Conservation (phyloP, 1,284 basidiomycete genomes). For the Apiotrichum brassicae region DNA sequence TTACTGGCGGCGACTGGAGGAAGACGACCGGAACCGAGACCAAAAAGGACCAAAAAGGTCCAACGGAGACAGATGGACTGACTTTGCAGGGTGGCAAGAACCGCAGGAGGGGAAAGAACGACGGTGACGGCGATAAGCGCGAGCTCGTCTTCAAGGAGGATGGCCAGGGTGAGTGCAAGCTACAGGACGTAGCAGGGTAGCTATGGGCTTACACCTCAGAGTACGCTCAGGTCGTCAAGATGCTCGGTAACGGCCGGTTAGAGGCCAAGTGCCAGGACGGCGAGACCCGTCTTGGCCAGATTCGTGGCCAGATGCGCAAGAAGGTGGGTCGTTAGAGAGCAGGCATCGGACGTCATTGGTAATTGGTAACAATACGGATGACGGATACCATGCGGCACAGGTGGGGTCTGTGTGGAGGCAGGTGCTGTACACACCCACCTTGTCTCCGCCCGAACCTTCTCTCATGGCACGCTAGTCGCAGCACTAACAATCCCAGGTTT, state of each 20-base stretch:
- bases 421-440: not conserved
- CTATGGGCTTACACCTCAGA: slow-evolving; percentile 52
- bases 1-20: not conserved
- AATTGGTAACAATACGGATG: no score
- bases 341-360: no score
- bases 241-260: slow-evolving; percentile 96
- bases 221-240: slow-evolving; percentile 97
- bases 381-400: no score
- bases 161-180: slow-evolving; percentile 62
- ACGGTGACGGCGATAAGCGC: slow-evolving; percentile 96
- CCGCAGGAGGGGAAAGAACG: slow-evolving; percentile 98
- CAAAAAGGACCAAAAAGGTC: not conserved
- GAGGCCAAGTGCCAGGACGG: slow-evolving; percentile 99
- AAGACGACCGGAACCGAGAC: not conserved
- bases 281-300: slow-evolving; percentile 94
- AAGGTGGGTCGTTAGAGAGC: slow-evolving; percentile 59
- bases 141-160: slow-evolving; percentile 99
- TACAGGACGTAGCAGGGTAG: not conserved
- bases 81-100: slow-evolving; percentile 87
- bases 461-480: not conserved
- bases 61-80: no score
- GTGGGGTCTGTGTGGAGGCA: no score
- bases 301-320: slow-evolving; percentile 98
- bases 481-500: slow-evolving; percentile 84
- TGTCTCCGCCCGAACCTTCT: not conserved